Conservation (phyloP, 2,329 filamentous ascomycete species). For the Xylaria sp. region DNA sequence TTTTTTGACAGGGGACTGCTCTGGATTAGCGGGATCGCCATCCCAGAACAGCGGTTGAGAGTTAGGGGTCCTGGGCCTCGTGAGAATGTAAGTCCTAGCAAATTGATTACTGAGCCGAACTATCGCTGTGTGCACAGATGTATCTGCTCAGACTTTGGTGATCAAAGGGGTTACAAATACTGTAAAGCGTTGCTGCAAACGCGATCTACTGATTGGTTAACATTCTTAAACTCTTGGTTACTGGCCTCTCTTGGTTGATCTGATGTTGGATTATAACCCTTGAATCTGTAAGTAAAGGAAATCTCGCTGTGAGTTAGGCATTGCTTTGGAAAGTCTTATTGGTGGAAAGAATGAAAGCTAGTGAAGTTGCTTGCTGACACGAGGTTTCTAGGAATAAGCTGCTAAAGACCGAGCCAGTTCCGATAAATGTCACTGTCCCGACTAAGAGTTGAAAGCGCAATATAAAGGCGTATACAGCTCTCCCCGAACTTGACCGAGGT, state of each 20-base stretch:
- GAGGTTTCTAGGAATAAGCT: not conserved
- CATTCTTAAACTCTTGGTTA: not conserved
- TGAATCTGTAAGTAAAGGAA: not conserved
- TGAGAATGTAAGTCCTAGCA: not conserved
- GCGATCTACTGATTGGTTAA: not conserved
- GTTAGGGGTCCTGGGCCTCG: not conserved
- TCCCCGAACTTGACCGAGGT: slow-evolving; percentile 9
- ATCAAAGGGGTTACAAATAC: not conserved
- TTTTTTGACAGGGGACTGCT: no score
- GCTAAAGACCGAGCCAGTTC: not conserved
- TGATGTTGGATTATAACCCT: not conserved
- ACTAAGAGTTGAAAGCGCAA: not conserved
- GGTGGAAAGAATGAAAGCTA: slow-evolving; percentile 24
- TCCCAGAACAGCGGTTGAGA: not conserved
- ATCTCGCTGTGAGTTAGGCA: not conserved
- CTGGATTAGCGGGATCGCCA: not conserved
- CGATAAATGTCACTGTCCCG: not conserved
- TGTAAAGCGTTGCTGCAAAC: not conserved
- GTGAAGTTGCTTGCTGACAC: slow-evolving; percentile 1
- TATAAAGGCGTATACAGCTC: not conserved
- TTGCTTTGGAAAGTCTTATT: slow-evolving; percentile 10
- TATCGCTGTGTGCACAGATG: not conserved
- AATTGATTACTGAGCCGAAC: not conserved
- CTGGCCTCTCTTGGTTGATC: not conserved
- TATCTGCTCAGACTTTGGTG: not conserved